Evolutionary conservation across 176 grass and related monocot genomes (phyloP).

Genomic region (Triticum urartu): DNA sequence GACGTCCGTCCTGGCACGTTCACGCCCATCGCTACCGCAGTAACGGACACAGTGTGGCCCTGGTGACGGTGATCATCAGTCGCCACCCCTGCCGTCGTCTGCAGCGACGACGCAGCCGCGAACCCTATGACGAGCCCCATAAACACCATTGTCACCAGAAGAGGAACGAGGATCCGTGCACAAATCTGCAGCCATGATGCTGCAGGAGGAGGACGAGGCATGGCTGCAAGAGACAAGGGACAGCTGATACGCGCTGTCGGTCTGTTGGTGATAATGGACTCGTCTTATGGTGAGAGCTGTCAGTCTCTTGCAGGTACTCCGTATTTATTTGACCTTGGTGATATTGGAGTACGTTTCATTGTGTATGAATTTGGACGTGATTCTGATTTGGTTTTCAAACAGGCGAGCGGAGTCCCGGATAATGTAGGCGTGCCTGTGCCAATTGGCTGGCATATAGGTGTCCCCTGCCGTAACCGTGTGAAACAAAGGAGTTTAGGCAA

Average conservation of each 20-base stretch:
- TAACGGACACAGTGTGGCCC: background rate
- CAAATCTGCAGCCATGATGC: background rate
- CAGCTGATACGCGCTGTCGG: background rate
- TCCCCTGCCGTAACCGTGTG: background rate
- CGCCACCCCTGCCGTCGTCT: background rate
- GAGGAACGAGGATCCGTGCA: background rate
- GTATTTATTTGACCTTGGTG: background rate
- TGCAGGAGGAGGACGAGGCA: background rate
- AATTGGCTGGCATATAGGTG: background rate
- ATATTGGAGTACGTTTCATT: too few relatives aligned
- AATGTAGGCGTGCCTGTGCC: background rate
- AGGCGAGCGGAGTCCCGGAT: background rate
- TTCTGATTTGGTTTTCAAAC: slow-evolving; percentile 9
- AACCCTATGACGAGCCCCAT: background rate
- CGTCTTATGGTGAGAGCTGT: background rate
- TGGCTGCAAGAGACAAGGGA: background rate
- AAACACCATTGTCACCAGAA: background rate
- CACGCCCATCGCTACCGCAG: background rate
- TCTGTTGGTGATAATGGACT: background rate
- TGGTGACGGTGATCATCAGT: background rate
- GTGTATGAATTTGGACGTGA: background rate
- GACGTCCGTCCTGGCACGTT: background rate
- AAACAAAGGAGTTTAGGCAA: background rate
- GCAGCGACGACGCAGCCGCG: background rate
- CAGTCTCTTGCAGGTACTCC: background rate